Conservation (phyloP, 2,329 filamentous ascomycete genomes). For the Dryadomyces sulphureus region DNA sequence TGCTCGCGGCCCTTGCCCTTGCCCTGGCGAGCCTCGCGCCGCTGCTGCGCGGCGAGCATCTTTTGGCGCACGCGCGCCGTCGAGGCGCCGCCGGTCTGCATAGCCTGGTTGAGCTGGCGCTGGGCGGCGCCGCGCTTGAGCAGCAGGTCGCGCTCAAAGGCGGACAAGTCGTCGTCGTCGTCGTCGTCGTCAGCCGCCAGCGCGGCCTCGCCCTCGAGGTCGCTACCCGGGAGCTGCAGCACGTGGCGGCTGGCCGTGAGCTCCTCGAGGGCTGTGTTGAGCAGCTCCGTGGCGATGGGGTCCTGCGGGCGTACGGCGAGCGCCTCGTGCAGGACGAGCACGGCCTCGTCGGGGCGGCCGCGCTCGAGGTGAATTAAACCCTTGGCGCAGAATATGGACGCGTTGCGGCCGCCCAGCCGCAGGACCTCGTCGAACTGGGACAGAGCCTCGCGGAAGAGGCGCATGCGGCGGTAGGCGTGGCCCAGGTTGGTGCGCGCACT, state of each 20-base stretch:
- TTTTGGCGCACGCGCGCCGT: constrained; percentile 6
- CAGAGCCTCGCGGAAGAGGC: constrained; percentile 56
- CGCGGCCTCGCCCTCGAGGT: not conserved
- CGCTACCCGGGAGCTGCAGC: constrained; percentile 5
- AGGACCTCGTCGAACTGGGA: constrained; percentile 78
- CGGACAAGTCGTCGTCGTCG: constrained; percentile 8
- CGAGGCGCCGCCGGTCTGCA: constrained; percentile 5
- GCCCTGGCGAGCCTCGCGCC: constrained; percentile 32
- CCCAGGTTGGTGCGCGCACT: constrained; percentile 78
- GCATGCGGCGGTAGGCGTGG: constrained; percentile 66
- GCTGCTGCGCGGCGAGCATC: constrained; percentile 16
- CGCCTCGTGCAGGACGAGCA: constrained; percentile 71
- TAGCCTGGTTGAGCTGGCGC: constrained; percentile 16
- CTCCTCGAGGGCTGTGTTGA: constrained; percentile 57
- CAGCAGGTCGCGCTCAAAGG: constrained; percentile 38
- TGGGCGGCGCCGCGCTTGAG: constrained; percentile 29
- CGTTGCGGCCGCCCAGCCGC: constrained; percentile 64
- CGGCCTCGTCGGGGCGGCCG: constrained; percentile 59
- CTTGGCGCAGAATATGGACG: constrained; percentile 66
- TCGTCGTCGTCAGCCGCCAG: not conserved
- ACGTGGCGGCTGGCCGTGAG: constrained; percentile 28
- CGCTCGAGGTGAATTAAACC: constrained; percentile 73
- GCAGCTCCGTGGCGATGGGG: constrained; percentile 62
- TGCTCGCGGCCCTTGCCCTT: constrained; percentile 11
- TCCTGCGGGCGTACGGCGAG: constrained; percentile 67